Base-by-base conservation (phyloP, 768 basidiomycete genomes). In the Amanita rubescens region DNA sequence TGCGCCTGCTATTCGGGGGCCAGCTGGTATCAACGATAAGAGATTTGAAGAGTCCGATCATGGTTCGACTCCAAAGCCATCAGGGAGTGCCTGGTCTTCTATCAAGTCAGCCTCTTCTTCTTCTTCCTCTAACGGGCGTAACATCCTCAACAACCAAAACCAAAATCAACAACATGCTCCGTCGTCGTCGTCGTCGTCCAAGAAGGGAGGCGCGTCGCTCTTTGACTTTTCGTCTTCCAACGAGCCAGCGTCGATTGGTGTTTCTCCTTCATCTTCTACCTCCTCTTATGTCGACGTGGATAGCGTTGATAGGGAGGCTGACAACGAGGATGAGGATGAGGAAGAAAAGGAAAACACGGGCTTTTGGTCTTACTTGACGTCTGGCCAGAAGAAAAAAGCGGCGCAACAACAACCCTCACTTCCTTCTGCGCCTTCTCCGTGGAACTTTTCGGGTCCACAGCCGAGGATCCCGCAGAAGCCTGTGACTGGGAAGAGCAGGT, bases 271-370 rank as follows among this genome's bases (percentile, higher is more conserved):
- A n/a, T n/a, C 27, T 8, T 30, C 27, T 30, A 8, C 27, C 5
- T 3, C 27, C 27, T 8, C 3, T 8, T 30, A 4, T 30, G 27
- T 8, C 27, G 52, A 53, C 20, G 33, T 25, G 14, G 43, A 42
- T 10, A 33, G 19, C 12, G 34, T 35, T 9, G 43, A 53, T 45
- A 43, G 22, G 9, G 30, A 42, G 20, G 22, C 42, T 27, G 42
- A 45, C 22, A 37, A 41, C 24, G 51, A 43, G 20, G 52, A 53
- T 15, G 52, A 53, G 33, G 51, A 52, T n/a, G 12, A 46, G 10
- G 14, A 46, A 5, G 52, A 53, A 33, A 46, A 46, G 24, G 52
- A 53, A 25, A 53, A 45, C 20, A 14, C 43, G 2, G 41, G 39
- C 24, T 43, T 43, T 8, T 53, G 43, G 52, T 46, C 52, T 3